Conservation (phyloP, 257 asterid species). For the Fraxinus anomala region DNA sequence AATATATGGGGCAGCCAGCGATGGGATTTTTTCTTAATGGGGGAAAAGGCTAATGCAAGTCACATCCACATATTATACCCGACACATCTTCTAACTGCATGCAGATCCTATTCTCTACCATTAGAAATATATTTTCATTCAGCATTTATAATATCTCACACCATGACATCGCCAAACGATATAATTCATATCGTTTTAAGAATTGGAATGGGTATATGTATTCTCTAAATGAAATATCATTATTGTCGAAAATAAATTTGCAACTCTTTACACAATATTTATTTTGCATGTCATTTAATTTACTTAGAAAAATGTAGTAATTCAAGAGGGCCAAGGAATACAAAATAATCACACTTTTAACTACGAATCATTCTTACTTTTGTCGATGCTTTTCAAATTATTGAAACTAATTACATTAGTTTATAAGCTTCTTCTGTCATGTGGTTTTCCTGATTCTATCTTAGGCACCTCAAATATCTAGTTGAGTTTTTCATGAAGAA, state of each 20-base stretch:
- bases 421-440: neutral
- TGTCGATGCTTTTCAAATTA: neutral
- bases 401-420: neutral
- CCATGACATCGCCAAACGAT: neutral
- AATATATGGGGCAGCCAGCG: neutral
- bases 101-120: no score
- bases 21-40: neutral
- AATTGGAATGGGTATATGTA: neutral
- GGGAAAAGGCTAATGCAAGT: neutral
- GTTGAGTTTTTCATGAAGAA: neutral
- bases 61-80: neutral
- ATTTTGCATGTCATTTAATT: neutral
- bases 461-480: neutral
- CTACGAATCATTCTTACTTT: neutral
- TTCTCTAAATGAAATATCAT: neutral
- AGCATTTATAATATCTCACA: neutral
- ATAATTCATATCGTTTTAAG: neutral
- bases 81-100: neutral
- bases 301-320: neutral
- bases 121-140: neutral
- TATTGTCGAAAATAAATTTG: neutral
- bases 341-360: neutral
- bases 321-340: neutral
- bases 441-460: neutral
- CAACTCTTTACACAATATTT: neutral